Evolutionary conservation across 495 filamentous ascomycete genomes (phyloP).

Genomic region (Trichocladium antarcticum): DNA sequence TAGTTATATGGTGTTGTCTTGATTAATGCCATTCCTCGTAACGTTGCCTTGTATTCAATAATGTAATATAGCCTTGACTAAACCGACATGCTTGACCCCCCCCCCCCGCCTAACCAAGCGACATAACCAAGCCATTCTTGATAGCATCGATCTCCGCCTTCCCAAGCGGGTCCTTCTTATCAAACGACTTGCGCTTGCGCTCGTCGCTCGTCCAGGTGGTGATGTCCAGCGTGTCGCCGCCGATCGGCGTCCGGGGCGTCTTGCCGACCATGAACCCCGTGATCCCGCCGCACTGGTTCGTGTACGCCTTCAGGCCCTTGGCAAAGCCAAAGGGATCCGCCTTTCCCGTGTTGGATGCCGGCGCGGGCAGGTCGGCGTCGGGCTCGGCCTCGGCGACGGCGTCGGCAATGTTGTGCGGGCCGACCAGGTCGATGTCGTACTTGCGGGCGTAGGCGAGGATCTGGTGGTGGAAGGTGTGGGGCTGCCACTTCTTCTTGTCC

Average conservation of each 20-base stretch:
- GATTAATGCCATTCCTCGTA: no score
- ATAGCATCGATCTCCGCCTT: slow-evolving; percentile 22
- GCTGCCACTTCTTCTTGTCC: slow-evolving; percentile 17
- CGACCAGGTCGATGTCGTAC: slow-evolving; percentile 16
- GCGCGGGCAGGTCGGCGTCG: slow-evolving; percentile 15
- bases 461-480: slow-evolving; percentile 8
- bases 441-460: slow-evolving; percentile 19
- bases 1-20: no score
- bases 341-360: slow-evolving; percentile 8
- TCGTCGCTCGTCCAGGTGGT: slow-evolving; percentile 24
- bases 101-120: neutral
- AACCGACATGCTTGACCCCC: neutral
- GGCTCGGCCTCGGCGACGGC: slow-evolving; percentile 8
- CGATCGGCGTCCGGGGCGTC: slow-evolving; percentile 11
- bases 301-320: slow-evolving; percentile 14
- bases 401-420: slow-evolving; percentile 22
- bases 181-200: slow-evolving; percentile 20
- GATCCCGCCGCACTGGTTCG: neutral
- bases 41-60: no score
- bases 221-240: slow-evolving; percentile 28
- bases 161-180: slow-evolving; percentile 23
- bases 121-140: slow-evolving; percentile 24
- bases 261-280: neutral
- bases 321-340: slow-evolving; percentile 14
- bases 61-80: no score